Percentiles rank a stretch among this genome's conserved stretches.
Evolutionary conservation across 2,329 filamentous ascomycete genomes (phyloP).

Genomic region (Pseudocercospora musae): DNA sequence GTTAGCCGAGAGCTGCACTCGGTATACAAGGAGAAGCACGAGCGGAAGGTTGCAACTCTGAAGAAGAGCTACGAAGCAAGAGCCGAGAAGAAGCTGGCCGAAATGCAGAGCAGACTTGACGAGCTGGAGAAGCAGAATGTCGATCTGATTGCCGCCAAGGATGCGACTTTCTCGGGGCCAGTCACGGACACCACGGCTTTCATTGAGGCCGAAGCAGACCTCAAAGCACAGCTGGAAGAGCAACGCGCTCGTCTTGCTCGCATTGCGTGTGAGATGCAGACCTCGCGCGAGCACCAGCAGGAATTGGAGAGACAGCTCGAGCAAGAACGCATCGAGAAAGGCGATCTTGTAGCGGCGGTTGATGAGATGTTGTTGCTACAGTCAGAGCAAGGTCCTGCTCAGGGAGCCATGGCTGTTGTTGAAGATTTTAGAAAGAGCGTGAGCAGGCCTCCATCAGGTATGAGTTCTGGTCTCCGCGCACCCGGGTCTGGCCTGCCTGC

Average conservation of each 20-base stretch:
- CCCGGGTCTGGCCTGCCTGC: conserved; percentile 47
- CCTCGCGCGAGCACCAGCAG: conserved; percentile 67
- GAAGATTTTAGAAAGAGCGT: conserved; percentile 56
- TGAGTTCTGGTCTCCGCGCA: conserved; percentile 51
- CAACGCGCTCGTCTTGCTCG: conserved; percentile 71
- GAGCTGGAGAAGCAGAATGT: conserved; percentile 72
- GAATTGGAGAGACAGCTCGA: conserved; percentile 68
- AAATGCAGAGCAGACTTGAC: conserved; percentile 69
- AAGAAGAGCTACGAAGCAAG: conserved; percentile 78
- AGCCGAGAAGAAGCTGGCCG: conserved; percentile 82
- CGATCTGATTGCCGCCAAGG: conserved; percentile 62
- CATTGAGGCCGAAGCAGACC: conserved; percentile 30
- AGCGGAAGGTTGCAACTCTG: conserved; percentile 88
- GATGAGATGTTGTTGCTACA: conserved; percentile 79
- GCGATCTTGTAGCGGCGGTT: conserved; percentile 74
- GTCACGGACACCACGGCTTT: conserved; percentile 17
- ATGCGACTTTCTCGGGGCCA: conserved; percentile 62
- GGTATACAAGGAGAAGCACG: conserved; percentile 95
- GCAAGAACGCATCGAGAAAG: conserved; percentile 75
- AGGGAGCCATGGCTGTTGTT: conserved; percentile 40
- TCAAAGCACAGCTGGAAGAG: conserved; percentile 55
- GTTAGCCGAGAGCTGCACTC: conserved; percentile 77
- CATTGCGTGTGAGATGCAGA: conserved; percentile 67
- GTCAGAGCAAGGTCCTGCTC: conserved; percentile 40
- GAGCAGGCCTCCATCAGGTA: conserved; percentile 42